Evolutionary conservation across 257 asterid genomes (phyloP).

Genomic region (Nicotiana noctiflora): DNA sequence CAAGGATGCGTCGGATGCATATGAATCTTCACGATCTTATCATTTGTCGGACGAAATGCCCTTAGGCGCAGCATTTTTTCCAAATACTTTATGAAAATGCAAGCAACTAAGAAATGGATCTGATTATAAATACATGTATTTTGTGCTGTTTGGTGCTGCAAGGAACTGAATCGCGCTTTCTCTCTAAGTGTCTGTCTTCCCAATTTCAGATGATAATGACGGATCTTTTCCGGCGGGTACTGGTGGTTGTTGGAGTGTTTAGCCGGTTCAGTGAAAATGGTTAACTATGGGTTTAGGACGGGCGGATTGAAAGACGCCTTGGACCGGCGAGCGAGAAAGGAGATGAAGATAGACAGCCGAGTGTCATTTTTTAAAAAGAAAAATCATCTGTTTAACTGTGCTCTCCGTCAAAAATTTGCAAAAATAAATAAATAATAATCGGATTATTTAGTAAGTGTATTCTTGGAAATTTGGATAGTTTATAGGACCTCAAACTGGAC

Average conservation of each 20-base stretch:
- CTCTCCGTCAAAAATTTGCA: background rate
- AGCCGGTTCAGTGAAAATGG: background rate
- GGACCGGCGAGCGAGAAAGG: constrained; percentile 1
- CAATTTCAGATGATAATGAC: too few species aligned
- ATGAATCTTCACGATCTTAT: constrained; percentile 90
- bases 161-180: too few species aligned
- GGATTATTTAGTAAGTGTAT: too few species aligned
- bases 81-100: background rate
- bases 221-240: background rate
- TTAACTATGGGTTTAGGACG: background rate
- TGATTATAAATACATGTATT: background rate
- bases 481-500: too few species aligned
- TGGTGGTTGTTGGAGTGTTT: background rate
- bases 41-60: constrained; percentile 96
- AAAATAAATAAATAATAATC: background rate
- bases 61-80: constrained; percentile 57
- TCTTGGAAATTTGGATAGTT: too few species aligned
- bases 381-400: background rate
- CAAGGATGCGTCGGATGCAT: constrained; percentile 99
- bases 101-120: constrained; percentile 17
- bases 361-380: background rate
- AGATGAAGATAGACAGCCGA: background rate
- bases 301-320: background rate
- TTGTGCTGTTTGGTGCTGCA: too few species aligned
- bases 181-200: too few species aligned